Evolutionary conservation across 139 green algal genomes (phyloP), one percentile per base, ranked within the genome.

Genomic region (Chlamydomonas schloesseri): DNA sequence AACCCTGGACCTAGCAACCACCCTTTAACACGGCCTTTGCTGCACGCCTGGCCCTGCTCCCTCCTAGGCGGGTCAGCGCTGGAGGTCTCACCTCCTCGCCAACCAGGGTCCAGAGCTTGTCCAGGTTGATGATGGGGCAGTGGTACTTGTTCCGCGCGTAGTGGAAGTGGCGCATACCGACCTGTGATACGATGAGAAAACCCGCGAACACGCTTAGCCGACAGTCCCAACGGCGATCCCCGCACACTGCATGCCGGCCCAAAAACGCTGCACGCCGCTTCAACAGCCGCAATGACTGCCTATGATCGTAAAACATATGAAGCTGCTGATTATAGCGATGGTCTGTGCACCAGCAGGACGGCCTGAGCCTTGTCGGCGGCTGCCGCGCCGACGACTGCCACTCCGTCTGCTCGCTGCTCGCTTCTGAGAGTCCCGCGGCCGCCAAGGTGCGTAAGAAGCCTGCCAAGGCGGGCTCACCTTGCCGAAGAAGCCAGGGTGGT

Each of bases 91-190:
- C 95, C 90, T 97, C 95, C 83, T 98, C 93, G 71, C 97, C 97
- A 37, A 99, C 91, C 58, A 99, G 94, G 14, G 91, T 94, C 96
- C 96, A 98, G 29, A 99, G 86, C 94, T 99, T 99, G 96, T 99
- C 98, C 65, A 99, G 88, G 95, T 99, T 99, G 86, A 99, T 94
- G 83, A 98, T 97, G 73, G 98, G 98, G 91, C 94, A 97, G 95
- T 96, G 88, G 95, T 97, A 99, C 87, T 98, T 92, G 95, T 99
- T 99, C 93, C 96, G 98, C 34, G 90, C 91, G 87, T 97, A 90
- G 89, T 99, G 96, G 95, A 99, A 99, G 92, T 99, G 95, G 55
- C 98, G 90, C 98, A 99, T 99, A 94, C 98, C 98, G 50, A 99
- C 97, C 95, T 98, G 88, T 87, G 87, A 50, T 13, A 13, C 6